A percentile compares a stretch with the other conserved stretches of the same genome.
Evolutionary conservation across 805 yeast genomes (phyloP).

Genomic region (Metschnikowia hibisci): DNA sequence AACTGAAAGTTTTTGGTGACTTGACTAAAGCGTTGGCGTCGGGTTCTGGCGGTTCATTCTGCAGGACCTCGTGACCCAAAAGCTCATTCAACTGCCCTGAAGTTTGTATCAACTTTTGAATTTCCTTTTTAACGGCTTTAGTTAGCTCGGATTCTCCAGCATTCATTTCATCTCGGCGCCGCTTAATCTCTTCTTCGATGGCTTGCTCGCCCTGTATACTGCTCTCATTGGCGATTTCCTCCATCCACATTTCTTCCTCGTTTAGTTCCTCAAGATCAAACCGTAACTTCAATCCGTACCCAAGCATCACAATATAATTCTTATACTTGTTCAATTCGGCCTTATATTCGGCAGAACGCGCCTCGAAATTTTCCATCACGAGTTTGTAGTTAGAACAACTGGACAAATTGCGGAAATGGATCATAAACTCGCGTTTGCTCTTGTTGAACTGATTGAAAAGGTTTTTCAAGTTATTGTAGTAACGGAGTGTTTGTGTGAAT

Average conservation of each 20-base stretch:
- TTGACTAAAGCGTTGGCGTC: slow-evolving; percentile 26
- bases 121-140: slow-evolving; percentile 31
- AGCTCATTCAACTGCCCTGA: slow-evolving; percentile 15
- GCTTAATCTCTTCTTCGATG: slow-evolving; percentile 8
- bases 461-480: slow-evolving; percentile 37
- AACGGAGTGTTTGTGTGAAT: slow-evolving; percentile 38
- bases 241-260: slow-evolving; percentile 8
- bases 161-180: slow-evolving; percentile 5
- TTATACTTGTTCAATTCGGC: slow-evolving; percentile 44
- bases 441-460: slow-evolving; percentile 31
- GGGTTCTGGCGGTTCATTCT: slow-evolving; percentile 7
- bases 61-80: slow-evolving; percentile 3
- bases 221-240: slow-evolving; percentile 5
- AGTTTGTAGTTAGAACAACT: slow-evolving; percentile 33
- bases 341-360: slow-evolving; percentile 41
- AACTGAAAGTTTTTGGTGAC: slow-evolving; percentile 40
- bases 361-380: slow-evolving; percentile 37
- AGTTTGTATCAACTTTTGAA: slow-evolving; percentile 20
- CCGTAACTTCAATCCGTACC: slow-evolving; percentile 46
- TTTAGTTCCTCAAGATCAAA: slow-evolving; percentile 38
- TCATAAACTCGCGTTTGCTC: slow-evolving; percentile 27
- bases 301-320: slow-evolving; percentile 43
- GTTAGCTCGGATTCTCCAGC: slow-evolving; percentile 30
- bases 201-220: slow-evolving; percentile 8
- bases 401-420: slow-evolving; percentile 24